Evolutionary conservation across 768 basidiomycete genomes (phyloP).

Genomic region (Crucibulum laeve): DNA sequence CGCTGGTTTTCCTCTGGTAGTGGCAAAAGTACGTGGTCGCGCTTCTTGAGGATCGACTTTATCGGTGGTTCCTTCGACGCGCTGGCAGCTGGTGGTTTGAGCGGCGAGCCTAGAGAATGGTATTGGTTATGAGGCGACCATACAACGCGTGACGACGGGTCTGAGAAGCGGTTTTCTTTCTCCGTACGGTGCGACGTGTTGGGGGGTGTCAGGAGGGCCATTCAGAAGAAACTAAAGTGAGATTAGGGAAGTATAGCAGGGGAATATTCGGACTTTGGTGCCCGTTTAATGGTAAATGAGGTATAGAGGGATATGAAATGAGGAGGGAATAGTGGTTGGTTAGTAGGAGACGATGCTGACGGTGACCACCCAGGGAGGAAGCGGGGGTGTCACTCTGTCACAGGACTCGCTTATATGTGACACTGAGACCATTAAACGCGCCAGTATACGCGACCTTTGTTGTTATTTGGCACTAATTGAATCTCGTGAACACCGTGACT

Average conservation of each 20-base stretch:
- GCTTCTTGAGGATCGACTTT: conserved; percentile 71
- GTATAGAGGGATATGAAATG: no score
- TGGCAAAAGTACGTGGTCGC: conserved; percentile 26
- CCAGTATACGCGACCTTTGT: not conserved
- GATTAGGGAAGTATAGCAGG: no score
- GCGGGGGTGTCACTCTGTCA: no score
- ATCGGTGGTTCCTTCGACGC: conserved; percentile 6
- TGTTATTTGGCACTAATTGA: not conserved
- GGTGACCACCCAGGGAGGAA: no score
- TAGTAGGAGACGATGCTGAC: no score
- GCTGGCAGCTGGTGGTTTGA: not conserved
- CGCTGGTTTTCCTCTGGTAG: conserved; percentile 43
- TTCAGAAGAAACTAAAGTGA: not conserved
- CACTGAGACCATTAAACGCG: not conserved
- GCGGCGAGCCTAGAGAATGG: not conserved
- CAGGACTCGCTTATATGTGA: not conserved
- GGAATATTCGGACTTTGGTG: no score
- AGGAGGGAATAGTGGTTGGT: no score
- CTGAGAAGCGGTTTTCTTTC: not conserved
- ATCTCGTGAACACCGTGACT: not conserved
- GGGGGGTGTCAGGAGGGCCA: not conserved
- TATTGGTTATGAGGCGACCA: not conserved
- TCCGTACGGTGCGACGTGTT: not conserved
- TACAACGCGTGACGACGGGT: not conserved
- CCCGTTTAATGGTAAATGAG: no score